Evolutionary conservation across 345 rosid species (phyloP).

Genomic region (Erucastrum elatum): DNA sequence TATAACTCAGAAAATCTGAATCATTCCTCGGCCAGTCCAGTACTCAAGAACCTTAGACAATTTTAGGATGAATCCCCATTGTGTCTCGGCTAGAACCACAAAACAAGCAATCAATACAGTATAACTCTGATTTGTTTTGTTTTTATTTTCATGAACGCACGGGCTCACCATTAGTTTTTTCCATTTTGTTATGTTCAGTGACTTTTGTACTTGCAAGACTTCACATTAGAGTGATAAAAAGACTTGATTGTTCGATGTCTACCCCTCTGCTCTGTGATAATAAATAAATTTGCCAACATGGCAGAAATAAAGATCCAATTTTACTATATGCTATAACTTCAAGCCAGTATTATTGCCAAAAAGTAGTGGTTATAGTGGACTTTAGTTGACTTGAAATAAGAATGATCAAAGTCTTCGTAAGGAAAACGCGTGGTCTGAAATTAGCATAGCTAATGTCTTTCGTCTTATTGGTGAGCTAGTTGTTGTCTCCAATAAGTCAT

Average conservation of each 20-base stretch:
- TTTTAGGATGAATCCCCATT: constrained; percentile 73
- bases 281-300: background rate
- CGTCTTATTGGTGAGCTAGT: background rate
- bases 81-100: constrained; percentile 83
- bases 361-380: background rate
- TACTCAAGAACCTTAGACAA: constrained; percentile 86
- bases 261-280: no score
- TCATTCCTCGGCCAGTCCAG: constrained; percentile 98
- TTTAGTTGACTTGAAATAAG: background rate
- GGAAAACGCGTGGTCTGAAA: background rate
- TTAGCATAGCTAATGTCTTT: background rate
- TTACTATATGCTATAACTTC: background rate
- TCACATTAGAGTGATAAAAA: no score
- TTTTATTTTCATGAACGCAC: no score
- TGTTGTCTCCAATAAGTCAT: background rate
- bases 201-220: no score
- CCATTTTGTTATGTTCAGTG: no score
- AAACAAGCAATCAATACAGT: constrained; percentile 70
- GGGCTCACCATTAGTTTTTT: no score
- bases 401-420: background rate
- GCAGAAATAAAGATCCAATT: background rate
- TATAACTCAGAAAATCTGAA: constrained; percentile 85
- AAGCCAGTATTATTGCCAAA: background rate
- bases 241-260: no score
- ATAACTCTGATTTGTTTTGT: constrained; percentile 38